These are phyloP conservation scores for Clavaria fumosa DNA, from an alignment of 768 basidiomycete genomes.

Conservation along the genomic window DNA sequence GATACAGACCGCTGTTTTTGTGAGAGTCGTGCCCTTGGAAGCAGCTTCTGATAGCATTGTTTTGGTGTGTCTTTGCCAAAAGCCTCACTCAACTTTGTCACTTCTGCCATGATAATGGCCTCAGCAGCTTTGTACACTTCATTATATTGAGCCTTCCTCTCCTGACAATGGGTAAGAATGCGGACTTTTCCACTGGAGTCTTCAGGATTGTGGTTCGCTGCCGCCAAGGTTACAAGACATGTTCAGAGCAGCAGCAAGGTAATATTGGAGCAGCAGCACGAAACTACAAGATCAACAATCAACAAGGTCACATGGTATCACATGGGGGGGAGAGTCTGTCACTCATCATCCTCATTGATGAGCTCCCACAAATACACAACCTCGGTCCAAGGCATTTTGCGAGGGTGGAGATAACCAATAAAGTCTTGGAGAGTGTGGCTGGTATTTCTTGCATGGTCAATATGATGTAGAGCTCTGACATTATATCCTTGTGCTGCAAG, in stretches of 20 bases:
- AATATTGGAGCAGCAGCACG: no score
- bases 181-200: conserved; percentile 1
- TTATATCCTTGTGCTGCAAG: background rate
- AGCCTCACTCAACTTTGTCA: conserved; percentile 1
- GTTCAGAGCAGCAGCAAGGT: background rate
- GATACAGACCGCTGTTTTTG: background rate
- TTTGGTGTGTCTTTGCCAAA: conserved; percentile 3
- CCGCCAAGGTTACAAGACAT: background rate
- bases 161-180: background rate
- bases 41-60: background rate
- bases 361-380: conserved; percentile 1
- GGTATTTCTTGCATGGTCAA: background rate
- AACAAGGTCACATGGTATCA: no score
- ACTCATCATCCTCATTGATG: background rate
- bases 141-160: background rate
- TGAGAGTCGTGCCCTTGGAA: background rate
- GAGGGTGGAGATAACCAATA: conserved; percentile 3
- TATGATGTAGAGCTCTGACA: conserved; percentile 2
- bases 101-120: background rate
- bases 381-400: conserved; percentile 3
- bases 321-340: no score
- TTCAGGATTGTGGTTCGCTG: conserved; percentile 1
- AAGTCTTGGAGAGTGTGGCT: background rate
- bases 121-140: background rate
- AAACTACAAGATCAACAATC: no score